A percentile compares a stretch with the other conserved stretches of the same genome.
These are phyloP conservation scores for Blastobotrys aristatus DNA, from an alignment of 1,139 yeast genomes.

Conservation along the genomic window DNA sequence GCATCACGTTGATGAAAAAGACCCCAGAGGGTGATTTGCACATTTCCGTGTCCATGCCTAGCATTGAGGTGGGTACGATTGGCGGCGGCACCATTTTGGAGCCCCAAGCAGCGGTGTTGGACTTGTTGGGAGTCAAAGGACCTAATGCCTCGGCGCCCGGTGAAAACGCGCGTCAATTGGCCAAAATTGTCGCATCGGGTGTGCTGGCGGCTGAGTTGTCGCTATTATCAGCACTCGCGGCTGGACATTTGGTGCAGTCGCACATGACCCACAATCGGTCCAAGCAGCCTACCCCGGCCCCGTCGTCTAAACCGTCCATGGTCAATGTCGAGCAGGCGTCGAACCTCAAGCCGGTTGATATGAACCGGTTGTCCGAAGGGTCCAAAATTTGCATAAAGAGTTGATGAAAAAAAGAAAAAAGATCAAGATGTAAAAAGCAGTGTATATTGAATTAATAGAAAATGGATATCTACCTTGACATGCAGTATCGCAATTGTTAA, in stretches of 20 bases:
- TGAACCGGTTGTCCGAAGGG: conserved; percentile 61
- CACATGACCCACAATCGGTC: conserved; percentile 95
- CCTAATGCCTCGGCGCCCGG: conserved; percentile 95
- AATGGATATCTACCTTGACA: too few species aligned
- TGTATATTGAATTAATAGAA: too few species aligned
- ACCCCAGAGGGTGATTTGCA: conserved; percentile 70
- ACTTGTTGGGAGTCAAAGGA: conserved; percentile 89
- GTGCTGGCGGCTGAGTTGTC: conserved; percentile 97
- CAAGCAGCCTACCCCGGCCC: conserved; percentile 44
- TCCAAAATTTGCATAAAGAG: conserved; percentile 62
- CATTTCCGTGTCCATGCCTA: conserved; percentile 96
- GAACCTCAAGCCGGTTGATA: conserved; percentile 35
- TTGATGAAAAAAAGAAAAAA: conserved; percentile 21
- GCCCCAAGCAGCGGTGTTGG: conserved; percentile 96
- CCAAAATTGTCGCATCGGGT: conserved; percentile 90
- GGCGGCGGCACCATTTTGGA: conserved; percentile 98
- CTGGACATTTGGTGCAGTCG: conserved; percentile 96
- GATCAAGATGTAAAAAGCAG: too few species aligned
- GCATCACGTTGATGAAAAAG: conserved; percentile 92
- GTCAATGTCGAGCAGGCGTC: conserved; percentile 13
- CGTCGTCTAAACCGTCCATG: conserved; percentile 17
- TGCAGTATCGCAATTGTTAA: too few species aligned
- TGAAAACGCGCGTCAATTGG: conserved; percentile 88
- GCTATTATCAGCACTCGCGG: conserved; percentile 90
- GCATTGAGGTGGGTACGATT: conserved; percentile 97